phyloP scores from a whole-genome alignment of 768 basidiomycete species.

The Cystoderma amianthinum region DNA sequence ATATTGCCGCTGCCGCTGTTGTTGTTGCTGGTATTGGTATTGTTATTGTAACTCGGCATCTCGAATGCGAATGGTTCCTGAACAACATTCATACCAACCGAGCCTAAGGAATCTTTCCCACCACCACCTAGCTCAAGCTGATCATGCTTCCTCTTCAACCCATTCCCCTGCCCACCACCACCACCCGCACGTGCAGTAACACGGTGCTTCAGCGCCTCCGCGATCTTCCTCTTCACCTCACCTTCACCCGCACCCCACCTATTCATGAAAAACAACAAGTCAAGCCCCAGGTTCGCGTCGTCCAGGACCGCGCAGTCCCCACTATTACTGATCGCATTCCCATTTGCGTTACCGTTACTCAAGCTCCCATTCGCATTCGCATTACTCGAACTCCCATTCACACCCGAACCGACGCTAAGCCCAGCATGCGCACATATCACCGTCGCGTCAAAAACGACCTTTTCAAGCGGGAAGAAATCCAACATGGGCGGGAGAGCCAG shows the following conservation, averaged over 20 bases:
- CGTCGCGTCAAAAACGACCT: slow-evolving; percentile 60
- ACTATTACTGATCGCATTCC: slow-evolving; percentile 20
- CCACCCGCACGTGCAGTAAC: slow-evolving; percentile 10
- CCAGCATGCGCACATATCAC: slow-evolving; percentile 55
- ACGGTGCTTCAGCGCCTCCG: slow-evolving; percentile 16
- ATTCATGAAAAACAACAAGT: slow-evolving; percentile 13
- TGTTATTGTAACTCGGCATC: neutral
- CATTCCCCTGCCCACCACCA: too few relatives aligned
- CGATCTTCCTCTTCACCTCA: slow-evolving; percentile 15
- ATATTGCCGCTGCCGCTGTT: neutral
- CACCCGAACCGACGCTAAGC: too few relatives aligned
- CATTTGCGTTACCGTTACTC: too few relatives aligned
- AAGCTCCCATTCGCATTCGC: too few relatives aligned
- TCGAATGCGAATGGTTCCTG: slow-evolving; percentile 1
- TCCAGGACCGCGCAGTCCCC: slow-evolving; percentile 10
- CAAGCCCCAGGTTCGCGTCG: slow-evolving; percentile 17
- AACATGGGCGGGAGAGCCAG: slow-evolving; percentile 33
- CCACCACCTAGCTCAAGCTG: slow-evolving; percentile 9
- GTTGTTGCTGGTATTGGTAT: neutral
- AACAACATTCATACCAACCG: neutral
- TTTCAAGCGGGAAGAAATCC: slow-evolving; percentile 52
- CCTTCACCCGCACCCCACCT: neutral
- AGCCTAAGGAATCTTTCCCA: neutral
- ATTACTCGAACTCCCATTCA: too few relatives aligned
- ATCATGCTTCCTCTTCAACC: slow-evolving; percentile 24